Conservation (phyloP, 2,329 filamentous ascomycete species). For the Alternaria postmessia region DNA sequence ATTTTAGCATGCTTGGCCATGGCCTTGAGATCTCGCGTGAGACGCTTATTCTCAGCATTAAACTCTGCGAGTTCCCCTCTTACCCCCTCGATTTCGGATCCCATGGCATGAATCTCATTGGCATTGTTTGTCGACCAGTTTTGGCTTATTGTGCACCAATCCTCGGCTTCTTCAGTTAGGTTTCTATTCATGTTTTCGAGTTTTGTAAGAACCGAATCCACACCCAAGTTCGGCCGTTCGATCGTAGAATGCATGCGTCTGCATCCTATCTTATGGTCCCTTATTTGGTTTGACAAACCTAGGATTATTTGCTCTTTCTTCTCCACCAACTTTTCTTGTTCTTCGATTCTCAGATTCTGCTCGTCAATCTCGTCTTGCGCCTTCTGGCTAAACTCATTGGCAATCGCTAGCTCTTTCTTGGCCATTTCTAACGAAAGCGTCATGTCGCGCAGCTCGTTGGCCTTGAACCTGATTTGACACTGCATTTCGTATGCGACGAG, state of each 20-base stretch:
- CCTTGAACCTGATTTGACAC: conserved; percentile 8
- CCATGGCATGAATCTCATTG: conserved; percentile 3
- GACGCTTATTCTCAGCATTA: neutral
- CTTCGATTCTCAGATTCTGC: too few relatives aligned
- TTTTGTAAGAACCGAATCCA: neutral
- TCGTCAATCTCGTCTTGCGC: conserved; percentile 1
- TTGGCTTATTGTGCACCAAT: neutral
- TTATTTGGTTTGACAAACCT: neutral
- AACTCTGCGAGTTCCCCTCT: neutral
- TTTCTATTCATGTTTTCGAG: neutral
- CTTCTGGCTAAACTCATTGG: neutral
- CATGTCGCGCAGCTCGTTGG: conserved; percentile 10
- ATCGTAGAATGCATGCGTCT: neutral
- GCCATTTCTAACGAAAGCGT: neutral
- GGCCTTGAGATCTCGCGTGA: neutral
- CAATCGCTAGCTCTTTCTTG: neutral
- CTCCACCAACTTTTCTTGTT: neutral
- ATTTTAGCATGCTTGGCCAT: neutral
- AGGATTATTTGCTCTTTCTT: neutral
- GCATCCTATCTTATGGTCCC: neutral
- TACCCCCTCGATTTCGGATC: neutral
- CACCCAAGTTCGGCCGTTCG: neutral
- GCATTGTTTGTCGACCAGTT: neutral
- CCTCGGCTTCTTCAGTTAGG: neutral
- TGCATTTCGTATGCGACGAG: conserved; percentile 3